Conservation (phyloP, 805 yeast species). For the Priceomyces haplophilus region DNA sequence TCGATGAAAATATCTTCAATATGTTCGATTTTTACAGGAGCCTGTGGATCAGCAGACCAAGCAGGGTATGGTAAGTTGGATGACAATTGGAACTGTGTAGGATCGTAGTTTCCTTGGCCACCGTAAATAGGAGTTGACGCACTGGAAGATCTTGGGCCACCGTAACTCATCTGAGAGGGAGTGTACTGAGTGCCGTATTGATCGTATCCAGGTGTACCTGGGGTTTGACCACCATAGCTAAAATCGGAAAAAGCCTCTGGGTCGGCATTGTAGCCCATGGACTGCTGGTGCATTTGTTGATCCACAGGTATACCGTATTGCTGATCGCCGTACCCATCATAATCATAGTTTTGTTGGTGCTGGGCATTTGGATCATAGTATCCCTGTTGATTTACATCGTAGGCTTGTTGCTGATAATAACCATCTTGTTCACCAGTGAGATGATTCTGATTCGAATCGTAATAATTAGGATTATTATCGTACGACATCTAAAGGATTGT, state of each 20-base stretch:
- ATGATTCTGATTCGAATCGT: slow-evolving; percentile 42
- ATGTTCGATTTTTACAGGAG: slow-evolving; percentile 78
- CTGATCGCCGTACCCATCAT: slow-evolving; percentile 47
- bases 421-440: slow-evolving; percentile 21
- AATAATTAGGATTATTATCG: slow-evolving; percentile 50
- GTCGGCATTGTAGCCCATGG: slow-evolving; percentile 37
- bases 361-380: slow-evolving; percentile 48
- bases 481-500: slow-evolving; percentile 49
- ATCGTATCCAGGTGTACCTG: slow-evolving; percentile 67
- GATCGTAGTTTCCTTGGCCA: slow-evolving; percentile 54
- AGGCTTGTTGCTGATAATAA: slow-evolving; percentile 33
- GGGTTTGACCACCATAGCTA: slow-evolving; percentile 49
- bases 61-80: slow-evolving; percentile 97
- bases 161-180: slow-evolving; percentile 85
- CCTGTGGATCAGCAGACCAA: slow-evolving; percentile 95
- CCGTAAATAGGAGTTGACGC: slow-evolving; percentile 94
- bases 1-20: slow-evolving; percentile 85
- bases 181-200: slow-evolving; percentile 70
- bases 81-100: slow-evolving; percentile 61
- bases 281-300: slow-evolving; percentile 44
- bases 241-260: slow-evolving; percentile 69
- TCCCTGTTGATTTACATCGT: slow-evolving; percentile 39
- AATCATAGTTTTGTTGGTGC: slow-evolving; percentile 48
- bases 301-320: slow-evolving; percentile 30
- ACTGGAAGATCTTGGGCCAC: slow-evolving; percentile 83